These are phyloP conservation scores for Candida railenensis DNA, from an alignment of 805 yeast genomes.

Conservation along the genomic window DNA sequence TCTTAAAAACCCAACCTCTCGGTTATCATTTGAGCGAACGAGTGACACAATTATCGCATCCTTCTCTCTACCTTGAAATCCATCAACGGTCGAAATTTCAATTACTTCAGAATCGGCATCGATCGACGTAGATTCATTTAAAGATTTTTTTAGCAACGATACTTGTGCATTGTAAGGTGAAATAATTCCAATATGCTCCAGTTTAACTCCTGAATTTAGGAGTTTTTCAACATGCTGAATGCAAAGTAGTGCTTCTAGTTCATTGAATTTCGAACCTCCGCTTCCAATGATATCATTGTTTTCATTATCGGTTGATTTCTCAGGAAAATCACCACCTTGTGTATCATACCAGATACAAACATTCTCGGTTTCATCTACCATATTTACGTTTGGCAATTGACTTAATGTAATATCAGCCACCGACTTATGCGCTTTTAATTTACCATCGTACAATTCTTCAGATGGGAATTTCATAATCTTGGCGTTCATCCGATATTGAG, in stretches of 20 bases:
- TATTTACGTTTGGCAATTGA: slow-evolving; percentile 48
- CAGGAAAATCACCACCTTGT: slow-evolving; percentile 83
- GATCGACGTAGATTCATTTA: slow-evolving; percentile 31
- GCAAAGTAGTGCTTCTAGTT: slow-evolving; percentile 69
- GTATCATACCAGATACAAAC: slow-evolving; percentile 86
- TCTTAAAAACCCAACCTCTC: slow-evolving; percentile 77
- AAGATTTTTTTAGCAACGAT: slow-evolving; percentile 47
- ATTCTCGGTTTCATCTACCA: slow-evolving; percentile 53
- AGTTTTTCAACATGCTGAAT: slow-evolving; percentile 54
- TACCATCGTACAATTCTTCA: slow-evolving; percentile 56
- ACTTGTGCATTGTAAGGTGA: slow-evolving; percentile 94
- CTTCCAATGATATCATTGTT: slow-evolving; percentile 14
- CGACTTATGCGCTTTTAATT: slow-evolving; percentile 58
- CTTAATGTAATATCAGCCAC: slow-evolving; percentile 52
- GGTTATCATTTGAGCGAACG: slow-evolving; percentile 73
- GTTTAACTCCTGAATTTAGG: slow-evolving; percentile 49
- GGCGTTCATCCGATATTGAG: slow-evolving; percentile 87
- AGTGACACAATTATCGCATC: slow-evolving; percentile 77
- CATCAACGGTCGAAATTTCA: slow-evolving; percentile 90
- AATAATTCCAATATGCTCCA: slow-evolving; percentile 72
- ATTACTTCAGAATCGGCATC: slow-evolving; percentile 27
- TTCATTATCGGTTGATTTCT: slow-evolving; percentile 41
- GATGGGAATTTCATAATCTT: slow-evolving; percentile 81
- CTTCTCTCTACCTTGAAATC: slow-evolving; percentile 95
- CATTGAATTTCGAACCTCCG: slow-evolving; percentile 68